Base-by-base conservation (phyloP, 2,329 filamentous ascomycete genomes). In the Colletotrichum costaricense region DNA sequence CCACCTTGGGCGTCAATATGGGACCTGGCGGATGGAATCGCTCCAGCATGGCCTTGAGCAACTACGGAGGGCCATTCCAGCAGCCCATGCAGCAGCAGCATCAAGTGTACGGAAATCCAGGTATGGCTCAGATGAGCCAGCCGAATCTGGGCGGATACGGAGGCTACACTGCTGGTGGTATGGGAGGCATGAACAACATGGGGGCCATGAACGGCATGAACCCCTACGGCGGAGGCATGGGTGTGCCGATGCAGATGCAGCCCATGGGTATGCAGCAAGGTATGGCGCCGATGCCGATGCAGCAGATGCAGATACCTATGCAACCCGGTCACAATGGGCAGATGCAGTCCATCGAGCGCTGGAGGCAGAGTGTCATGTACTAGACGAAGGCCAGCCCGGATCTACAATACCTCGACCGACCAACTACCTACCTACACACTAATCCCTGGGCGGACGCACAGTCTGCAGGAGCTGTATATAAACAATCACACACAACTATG, bases 281-380 rank as follows among this genome's bases (percentile, higher is more conserved):
- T 19, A 74, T 74, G 72, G 63, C 75, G 63, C 75, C 72, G 24
- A 77, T 78, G 76, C 78, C 73, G 54, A 75, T 75, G 75, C 77
- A 56, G 28, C 60, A 52, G 54, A 74, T 74, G 74, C 64, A 63
- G 58, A 63, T 71, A 67, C 74, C 67, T 56, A 67, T 65, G 67
- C 74, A 67, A 35, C 71, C 69, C 16, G 75, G 75, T 28, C 65
- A 75, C 26, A 69, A 63, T 19, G 75, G 75, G 55, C 65, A 75
- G 55, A 67, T 74, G 75, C 74, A 74, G 42, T 66, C 62, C 12
- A 49, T 76, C 3, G 74, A 86, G 72, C 80, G 82, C 67, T 86
- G 84, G 84, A 80, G 84, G 56, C 84, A 85, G 66, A 79, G 84
- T 62, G 81, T 86, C 22, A 78, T 79, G 69, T 63, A 71, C 16